Conservation (phyloP, 2,329 filamentous ascomycete genomes). For the Pestalotiopsis fici region DNA sequence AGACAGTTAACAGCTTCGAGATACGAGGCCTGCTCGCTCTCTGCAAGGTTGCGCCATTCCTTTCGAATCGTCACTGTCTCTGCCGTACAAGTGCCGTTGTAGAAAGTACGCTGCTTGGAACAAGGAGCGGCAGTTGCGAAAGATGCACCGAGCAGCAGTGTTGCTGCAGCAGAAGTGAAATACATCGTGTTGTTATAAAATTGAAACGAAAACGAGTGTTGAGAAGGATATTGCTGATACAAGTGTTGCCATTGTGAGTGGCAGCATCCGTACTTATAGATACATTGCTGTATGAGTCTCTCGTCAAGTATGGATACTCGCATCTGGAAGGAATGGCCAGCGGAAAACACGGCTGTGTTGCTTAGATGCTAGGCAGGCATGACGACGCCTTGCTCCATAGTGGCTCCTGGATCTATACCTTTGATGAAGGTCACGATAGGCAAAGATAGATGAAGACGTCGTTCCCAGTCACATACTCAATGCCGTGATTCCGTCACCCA, state of each 20-base stretch:
- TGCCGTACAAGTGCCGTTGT: neutral
- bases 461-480: neutral
- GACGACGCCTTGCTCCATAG: neutral
- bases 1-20: neutral
- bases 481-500: neutral
- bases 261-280: neutral
- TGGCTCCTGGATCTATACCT: neutral
- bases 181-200: neutral
- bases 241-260: neutral
- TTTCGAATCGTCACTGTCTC: neutral
- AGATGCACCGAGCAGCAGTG: neutral
- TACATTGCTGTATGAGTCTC: neutral
- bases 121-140: neutral
- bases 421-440: neutral
- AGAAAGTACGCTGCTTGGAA: neutral
- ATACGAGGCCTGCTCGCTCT: neutral
- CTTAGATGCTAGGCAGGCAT: neutral
- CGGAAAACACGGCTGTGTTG: neutral
- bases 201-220: neutral
- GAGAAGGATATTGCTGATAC: neutral
- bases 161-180: neutral
- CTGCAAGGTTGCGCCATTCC: slow-evolving; percentile 1
- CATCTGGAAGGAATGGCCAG: neutral
- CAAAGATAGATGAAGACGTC: neutral
- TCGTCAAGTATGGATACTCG: neutral